These are phyloP conservation scores for Aspergillus pseudoterreus DNA, from an alignment of 2,329 filamentous ascomycete species.

Conservation along the genomic window DNA sequence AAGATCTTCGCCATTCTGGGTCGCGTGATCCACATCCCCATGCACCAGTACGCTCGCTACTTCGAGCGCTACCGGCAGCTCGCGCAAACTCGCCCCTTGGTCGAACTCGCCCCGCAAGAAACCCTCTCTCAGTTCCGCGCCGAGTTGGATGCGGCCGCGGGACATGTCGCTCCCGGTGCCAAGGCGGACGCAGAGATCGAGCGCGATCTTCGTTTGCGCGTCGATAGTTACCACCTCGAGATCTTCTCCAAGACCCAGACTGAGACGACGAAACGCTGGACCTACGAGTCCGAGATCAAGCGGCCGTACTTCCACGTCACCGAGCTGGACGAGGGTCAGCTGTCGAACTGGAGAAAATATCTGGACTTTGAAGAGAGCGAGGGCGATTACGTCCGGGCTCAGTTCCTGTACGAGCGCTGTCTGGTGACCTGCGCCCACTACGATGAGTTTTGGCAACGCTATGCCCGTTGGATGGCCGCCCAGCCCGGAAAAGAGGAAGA, in stretches of 20 bases:
- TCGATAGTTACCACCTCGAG: constrained; percentile 77
- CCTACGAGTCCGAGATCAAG: constrained; percentile 91
- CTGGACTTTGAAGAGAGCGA: constrained; percentile 91
- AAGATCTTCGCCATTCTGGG: constrained; percentile 80
- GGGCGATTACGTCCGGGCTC: constrained; percentile 68
- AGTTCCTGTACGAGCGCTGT: constrained; percentile 90
- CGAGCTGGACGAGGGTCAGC: constrained; percentile 78
- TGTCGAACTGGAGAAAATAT: constrained; percentile 92
- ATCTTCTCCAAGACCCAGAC: constrained; percentile 76
- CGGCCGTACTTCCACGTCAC: constrained; percentile 96
- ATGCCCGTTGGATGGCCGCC: constrained; percentile 85
- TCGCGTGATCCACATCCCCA: constrained; percentile 81
- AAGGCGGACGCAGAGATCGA: constrained; percentile 77
- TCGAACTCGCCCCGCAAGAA: constrained; percentile 68
- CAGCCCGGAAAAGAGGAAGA: constrained; percentile 82
- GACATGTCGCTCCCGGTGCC: constrained; percentile 37
- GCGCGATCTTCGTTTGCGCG: constrained; percentile 71
- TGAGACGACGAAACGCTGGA: constrained; percentile 91
- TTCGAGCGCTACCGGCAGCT: constrained; percentile 84
- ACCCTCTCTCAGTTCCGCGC: constrained; percentile 64
- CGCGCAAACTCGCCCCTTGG: constrained; percentile 67
- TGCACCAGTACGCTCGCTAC: constrained; percentile 94
- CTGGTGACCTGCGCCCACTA: constrained; percentile 90
- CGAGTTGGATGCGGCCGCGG: constrained; percentile 61
- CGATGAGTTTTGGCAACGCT: constrained; percentile 98